A percentile compares a stretch with the other conserved stretches of the same genome.
Evolutionary conservation across 805 yeast species (phyloP).

Genomic region (Monosporozyma siamensis): DNA sequence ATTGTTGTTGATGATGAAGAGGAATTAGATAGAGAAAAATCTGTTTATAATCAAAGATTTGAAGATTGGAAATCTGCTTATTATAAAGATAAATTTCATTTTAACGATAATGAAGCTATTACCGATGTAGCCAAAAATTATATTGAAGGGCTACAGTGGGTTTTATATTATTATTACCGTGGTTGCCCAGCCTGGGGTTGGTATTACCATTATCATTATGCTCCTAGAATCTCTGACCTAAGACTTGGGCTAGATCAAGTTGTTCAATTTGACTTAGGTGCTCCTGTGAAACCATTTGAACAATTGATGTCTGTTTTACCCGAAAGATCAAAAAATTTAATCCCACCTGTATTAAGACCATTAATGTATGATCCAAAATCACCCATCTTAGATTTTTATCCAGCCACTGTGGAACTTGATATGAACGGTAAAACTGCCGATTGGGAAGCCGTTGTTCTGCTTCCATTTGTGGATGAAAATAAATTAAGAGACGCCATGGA

Average conservation of each 20-base stretch:
- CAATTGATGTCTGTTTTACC: slow-evolving; percentile 97
- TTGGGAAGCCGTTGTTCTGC: slow-evolving; percentile 95
- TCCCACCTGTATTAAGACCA: slow-evolving; percentile 69
- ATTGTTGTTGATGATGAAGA: slow-evolving; percentile 48
- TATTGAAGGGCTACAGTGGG: slow-evolving; percentile 96
- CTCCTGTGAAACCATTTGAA: slow-evolving; percentile 86
- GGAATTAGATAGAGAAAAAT: slow-evolving; percentile 40
- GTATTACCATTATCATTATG: slow-evolving; percentile 83
- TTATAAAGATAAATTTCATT: slow-evolving; percentile 71
- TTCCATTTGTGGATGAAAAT: slow-evolving; percentile 82
- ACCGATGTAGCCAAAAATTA: slow-evolving; percentile 66
- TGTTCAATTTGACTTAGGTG: slow-evolving; percentile 56
- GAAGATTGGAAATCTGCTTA: slow-evolving; percentile 77
- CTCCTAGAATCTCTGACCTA: slow-evolving; percentile 90
- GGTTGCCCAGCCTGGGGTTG: slow-evolving; percentile 96
- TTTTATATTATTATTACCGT: slow-evolving; percentile 75
- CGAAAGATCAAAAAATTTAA: slow-evolving; percentile 71
- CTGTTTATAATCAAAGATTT: slow-evolving; percentile 65
- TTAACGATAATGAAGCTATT: slow-evolving; percentile 52
- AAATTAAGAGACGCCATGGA: slow-evolving; percentile 64
- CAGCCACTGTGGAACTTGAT: slow-evolving; percentile 78
- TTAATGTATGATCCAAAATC: slow-evolving; percentile 81
- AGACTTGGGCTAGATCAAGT: slow-evolving; percentile 57
- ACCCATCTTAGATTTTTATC: slow-evolving; percentile 86
- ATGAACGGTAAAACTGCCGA: slow-evolving; percentile 90